Evolutionary conservation across 1,139 yeast genomes (phyloP).

Genomic region (Yamadazyma trypodendri): DNA sequence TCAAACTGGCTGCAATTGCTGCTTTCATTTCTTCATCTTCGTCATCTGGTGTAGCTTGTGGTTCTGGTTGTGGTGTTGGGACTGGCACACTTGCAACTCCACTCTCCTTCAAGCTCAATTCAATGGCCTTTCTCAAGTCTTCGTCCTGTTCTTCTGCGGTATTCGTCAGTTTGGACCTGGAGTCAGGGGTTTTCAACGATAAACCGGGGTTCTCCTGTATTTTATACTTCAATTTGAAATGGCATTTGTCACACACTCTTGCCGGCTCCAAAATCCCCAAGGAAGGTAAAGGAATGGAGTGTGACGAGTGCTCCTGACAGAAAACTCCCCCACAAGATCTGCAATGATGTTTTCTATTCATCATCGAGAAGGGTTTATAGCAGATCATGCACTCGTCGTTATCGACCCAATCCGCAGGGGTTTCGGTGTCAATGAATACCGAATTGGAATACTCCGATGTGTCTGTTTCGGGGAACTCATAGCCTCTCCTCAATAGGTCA

Average conservation of each 20-base stretch:
- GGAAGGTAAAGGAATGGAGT: conserved; percentile 69
- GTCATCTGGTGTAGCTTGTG: conserved; percentile 34
- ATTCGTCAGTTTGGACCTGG: neutral
- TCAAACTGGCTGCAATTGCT: conserved; percentile 91
- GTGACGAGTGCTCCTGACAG: conserved; percentile 79
- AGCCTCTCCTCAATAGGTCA: conserved; percentile 61
- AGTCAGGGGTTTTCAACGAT: conserved; percentile 6
- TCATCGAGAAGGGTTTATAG: conserved; percentile 72
- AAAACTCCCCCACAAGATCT: conserved; percentile 96
- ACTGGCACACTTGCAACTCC: conserved; percentile 18
- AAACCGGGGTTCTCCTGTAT: conserved; percentile 10
- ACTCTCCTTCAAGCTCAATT: conserved; percentile 67
- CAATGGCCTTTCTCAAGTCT: conserved; percentile 75
- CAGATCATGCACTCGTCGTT: conserved; percentile 95
- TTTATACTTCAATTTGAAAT: conserved; percentile 44
- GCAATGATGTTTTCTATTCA: conserved; percentile 94
- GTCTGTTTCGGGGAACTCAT: conserved; percentile 62
- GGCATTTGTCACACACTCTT: conserved; percentile 91
- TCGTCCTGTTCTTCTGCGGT: conserved; percentile 61
- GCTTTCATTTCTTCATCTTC: conserved; percentile 91
- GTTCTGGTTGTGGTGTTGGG: conserved; percentile 10
- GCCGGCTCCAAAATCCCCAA: conserved; percentile 88
- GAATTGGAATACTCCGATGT: conserved; percentile 35
- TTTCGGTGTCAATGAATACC: conserved; percentile 76
- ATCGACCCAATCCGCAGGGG: conserved; percentile 98